Evolutionary conservation across 2,329 filamentous ascomycete species (phyloP), one percentile per base, ranked within the genome.

Genomic region (Ophiostoma australiae): DNA sequence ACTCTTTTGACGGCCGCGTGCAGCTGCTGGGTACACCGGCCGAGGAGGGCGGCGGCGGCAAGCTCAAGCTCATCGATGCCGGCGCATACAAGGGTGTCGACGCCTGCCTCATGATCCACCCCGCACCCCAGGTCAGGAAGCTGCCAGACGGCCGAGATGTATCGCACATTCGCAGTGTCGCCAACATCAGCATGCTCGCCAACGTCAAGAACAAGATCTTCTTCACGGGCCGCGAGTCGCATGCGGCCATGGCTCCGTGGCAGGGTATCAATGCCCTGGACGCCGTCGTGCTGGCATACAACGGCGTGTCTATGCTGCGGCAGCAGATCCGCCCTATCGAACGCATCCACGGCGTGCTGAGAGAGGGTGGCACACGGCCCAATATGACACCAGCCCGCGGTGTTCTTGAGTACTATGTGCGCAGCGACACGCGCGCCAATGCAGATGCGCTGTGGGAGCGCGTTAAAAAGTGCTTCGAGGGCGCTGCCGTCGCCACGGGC

Each of bases 261-360:
- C 77, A 81, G 17, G 83, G 83, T 1, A 74, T 80, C 63, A 85
- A 85, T 72, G 83, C 83, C 0, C 79, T 84, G 2, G 83, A 85
- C 73, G 83, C 83, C 3, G 74, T 82, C 23, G 79, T 82, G 0
- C 70, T 76, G n/a, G 74, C 77, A 0, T 80, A 80, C 75, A 79
- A 76, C 76, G 48, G 78, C 69, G 77, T 85, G 13, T 78, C 81
- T 1, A 78, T 83, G 69, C 76, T 85, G 37, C 79, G 83, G 2
- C 74, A 86, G 77, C 84, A 86, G 74, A 80, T 84, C 10, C 77
- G 77, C 6, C 83, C 84, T 0, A 78, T 81, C 11, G 80, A 85
- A 71, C 81, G 84, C 17, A 80, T 86, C n/a, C 83, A 86, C 73
- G 82, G 82, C 66, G 80, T 84, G 2, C 81, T 86, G 69, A 76